phyloP scores from a whole-genome alignment of 2,329 filamentous ascomycete genomes.

The Cladosporium sphaerospermum region DNA sequence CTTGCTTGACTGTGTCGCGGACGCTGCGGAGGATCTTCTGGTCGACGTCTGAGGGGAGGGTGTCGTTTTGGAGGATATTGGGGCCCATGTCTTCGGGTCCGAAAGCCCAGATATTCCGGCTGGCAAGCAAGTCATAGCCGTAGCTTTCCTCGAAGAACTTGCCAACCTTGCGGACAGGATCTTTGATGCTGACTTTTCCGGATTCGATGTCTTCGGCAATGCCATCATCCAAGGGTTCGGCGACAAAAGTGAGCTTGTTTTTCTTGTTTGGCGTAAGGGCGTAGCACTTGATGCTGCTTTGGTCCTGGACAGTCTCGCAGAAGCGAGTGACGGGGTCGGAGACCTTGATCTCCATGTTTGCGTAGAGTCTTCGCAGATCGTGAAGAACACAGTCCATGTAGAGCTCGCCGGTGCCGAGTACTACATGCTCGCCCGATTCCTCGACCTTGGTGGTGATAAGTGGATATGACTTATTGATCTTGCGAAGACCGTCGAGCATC shows the following conservation, averaged over 20 bases:
- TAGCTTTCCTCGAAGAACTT: conserved; percentile 98
- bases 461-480: conserved; percentile 97
- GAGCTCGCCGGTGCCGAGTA: conserved; percentile 93
- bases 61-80: conserved; percentile 96
- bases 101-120: conserved; percentile 96
- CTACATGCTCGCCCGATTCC: conserved; percentile 92
- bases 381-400: conserved; percentile 99
- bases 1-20: conserved; percentile 87
- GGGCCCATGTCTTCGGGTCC: conserved; percentile 90
- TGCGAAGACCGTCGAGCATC: conserved; percentile 94
- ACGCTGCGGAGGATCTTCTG: conserved; percentile 83
- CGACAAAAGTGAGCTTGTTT: conserved; percentile 98
- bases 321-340: conserved; percentile 96
- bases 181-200: conserved; percentile 82
- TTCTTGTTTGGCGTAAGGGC: conserved; percentile 98
- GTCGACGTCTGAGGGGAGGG: conserved; percentile 87
- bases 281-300: conserved; percentile 96
- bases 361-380: conserved; percentile 85
- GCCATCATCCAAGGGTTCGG: conserved; percentile 88
- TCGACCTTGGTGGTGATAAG: conserved; percentile 95
- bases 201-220: conserved; percentile 93
- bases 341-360: conserved; percentile 98
- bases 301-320: conserved; percentile 96
- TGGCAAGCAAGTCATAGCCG: conserved; percentile 91
- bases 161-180: conserved; percentile 85